These are phyloP conservation scores for Pouteria glomerata DNA, from an alignment of 148 eudicot species.

Conservation along the genomic window DNA sequence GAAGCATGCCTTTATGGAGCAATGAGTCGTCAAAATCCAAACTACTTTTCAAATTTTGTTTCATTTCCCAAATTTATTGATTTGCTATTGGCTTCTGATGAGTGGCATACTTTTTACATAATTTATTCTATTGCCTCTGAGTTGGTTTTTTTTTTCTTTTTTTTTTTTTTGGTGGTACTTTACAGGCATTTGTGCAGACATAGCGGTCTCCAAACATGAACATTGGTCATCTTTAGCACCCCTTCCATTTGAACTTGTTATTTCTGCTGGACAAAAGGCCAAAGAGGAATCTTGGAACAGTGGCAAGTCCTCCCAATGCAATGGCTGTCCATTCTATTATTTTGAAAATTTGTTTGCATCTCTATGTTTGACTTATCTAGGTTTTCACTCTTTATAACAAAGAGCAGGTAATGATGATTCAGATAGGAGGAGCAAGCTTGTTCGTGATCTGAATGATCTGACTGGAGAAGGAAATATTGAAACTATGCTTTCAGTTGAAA, in stretches of 20 bases:
- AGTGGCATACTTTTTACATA: neutral
- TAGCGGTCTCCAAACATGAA: constrained; percentile 78
- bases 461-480: constrained; percentile 94
- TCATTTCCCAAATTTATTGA: neutral
- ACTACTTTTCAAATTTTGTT: neutral
- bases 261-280: constrained; percentile 97
- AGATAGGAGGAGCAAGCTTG: constrained; percentile 53
- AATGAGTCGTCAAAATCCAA: neutral
- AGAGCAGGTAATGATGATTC: constrained; percentile 48
- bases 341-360: constrained; percentile 1
- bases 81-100: neutral
- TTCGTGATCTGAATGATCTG: constrained; percentile 66
- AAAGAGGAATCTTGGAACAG: constrained; percentile 67
- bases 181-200: constrained; percentile 89
- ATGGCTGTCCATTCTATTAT: neutral
- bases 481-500: constrained; percentile 97
- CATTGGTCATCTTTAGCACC: constrained; percentile 97
- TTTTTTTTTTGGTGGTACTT: constrained; percentile 4
- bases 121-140: neutral
- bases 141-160: constrained; percentile 8
- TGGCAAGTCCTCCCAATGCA: constrained; percentile 36
- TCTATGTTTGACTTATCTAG: constrained; percentile 4
- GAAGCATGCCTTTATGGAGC: neutral
- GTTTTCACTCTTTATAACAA: constrained; percentile 8
- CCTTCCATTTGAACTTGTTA: constrained; percentile 92